Percentiles rank a stretch among this genome's conserved stretches.
Conservation (phyloP, 78 protist genomes). For the Guillardia theta region DNA sequence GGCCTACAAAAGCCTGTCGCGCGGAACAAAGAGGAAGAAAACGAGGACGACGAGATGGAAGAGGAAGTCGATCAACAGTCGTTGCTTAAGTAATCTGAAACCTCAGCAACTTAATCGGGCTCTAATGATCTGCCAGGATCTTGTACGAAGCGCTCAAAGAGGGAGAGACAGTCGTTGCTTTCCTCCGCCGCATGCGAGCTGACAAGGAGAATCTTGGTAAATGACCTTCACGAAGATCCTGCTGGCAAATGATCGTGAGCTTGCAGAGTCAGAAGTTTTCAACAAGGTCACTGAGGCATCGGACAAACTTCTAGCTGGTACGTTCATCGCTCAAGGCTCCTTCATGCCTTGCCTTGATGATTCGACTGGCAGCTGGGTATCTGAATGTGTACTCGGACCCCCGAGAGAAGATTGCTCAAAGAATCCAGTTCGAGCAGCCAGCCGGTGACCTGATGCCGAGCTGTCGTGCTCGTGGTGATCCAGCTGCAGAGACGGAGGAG, state of each 20-base stretch:
- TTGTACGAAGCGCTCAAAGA: not conserved
- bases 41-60: not conserved
- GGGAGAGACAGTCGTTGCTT: not conserved
- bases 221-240: too few species aligned
- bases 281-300: not conserved
- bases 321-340: too few species aligned
- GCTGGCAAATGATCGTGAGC: too few species aligned
- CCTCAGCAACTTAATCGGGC: too few species aligned
- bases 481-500: not conserved
- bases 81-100: not conserved
- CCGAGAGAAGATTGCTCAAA: not conserved
- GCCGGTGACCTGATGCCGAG: too few species aligned
- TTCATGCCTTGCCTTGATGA: too few species aligned
- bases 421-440: too few species aligned
- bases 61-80: not conserved
- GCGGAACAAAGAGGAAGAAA: not conserved
- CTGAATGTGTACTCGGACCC: not conserved
- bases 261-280: too few species aligned
- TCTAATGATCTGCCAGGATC: too few species aligned
- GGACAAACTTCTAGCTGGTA: not conserved
- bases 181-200: not conserved
- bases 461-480: not conserved
- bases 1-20: not conserved
- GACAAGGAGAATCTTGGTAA: not conserved
- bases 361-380: not conserved